A percentile compares a stretch with the other conserved stretches of the same genome.
Evolutionary conservation across 2,329 filamentous ascomycete genomes (phyloP).

Genomic region (Aspergillus luchuensis): DNA sequence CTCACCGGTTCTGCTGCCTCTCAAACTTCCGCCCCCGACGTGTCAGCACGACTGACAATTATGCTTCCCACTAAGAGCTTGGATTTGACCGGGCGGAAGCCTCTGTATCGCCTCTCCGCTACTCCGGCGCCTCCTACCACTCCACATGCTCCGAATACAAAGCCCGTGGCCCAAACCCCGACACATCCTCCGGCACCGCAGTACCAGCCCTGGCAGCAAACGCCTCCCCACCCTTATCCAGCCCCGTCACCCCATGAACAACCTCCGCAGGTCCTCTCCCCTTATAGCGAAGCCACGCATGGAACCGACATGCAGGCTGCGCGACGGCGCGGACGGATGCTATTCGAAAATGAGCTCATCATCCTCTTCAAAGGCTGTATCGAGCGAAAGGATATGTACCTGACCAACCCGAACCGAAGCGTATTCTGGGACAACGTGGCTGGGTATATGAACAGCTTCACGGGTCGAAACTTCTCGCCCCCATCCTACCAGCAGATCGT

Average conservation of each 20-base stretch:
- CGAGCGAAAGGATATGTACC: background rate
- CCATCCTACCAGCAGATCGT: background rate
- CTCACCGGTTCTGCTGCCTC: background rate
- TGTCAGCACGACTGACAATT: background rate
- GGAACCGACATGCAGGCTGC: background rate
- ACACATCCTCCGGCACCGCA: background rate
- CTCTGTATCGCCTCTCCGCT: background rate
- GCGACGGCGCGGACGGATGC: background rate
- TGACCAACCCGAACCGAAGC: background rate
- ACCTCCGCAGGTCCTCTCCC: background rate
- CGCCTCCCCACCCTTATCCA: background rate
- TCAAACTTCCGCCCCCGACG: background rate
- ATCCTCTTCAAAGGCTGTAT: background rate
- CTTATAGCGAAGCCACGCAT: background rate
- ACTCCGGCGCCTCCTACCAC: background rate
- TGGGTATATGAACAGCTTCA: background rate
- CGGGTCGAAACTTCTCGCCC: background rate
- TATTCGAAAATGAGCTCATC: background rate
- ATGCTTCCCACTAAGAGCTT: background rate
- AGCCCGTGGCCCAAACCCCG: background rate
- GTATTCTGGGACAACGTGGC: background rate
- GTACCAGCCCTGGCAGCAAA: background rate
- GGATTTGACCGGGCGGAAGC: background rate
- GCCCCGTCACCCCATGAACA: background rate
- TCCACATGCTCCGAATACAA: background rate